Conservation (phyloP, 495 filamentous ascomycete genomes). For the Halenospora varia region DNA sequence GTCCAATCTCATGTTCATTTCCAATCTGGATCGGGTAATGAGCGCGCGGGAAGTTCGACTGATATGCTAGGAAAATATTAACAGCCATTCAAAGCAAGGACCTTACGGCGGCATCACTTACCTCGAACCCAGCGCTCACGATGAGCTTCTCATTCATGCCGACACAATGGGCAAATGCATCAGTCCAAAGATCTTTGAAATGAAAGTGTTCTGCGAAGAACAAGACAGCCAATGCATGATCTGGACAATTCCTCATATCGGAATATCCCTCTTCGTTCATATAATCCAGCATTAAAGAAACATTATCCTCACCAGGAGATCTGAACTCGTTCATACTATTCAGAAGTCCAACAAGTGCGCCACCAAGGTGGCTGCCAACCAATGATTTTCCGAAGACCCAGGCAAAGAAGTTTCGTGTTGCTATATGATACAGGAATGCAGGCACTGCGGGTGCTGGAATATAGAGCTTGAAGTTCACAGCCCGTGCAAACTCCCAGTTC, state of each 20-base stretch:
- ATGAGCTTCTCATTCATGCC: constrained; percentile 58
- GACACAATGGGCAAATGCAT: constrained; percentile 63
- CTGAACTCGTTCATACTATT: constrained; percentile 52
- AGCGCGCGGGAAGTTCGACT: constrained; percentile 51
- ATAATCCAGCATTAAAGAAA: constrained; percentile 46
- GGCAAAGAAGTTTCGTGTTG: constrained; percentile 67
- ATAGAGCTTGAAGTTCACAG: constrained; percentile 46
- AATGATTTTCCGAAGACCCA: constrained; percentile 56
- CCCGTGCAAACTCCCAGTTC: neutral
- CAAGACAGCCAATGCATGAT: constrained; percentile 56
- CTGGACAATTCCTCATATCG: constrained; percentile 52
- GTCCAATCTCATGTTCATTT: constrained; percentile 58
- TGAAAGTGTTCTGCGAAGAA: constrained; percentile 57
- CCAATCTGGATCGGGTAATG: constrained; percentile 53
- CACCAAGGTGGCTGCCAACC: constrained; percentile 55
- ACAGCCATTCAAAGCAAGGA: too few relatives aligned
- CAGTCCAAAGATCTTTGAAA: constrained; percentile 52
- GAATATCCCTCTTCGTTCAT: constrained; percentile 57
- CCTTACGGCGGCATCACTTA: constrained; percentile 31
- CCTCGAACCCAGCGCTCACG: constrained; percentile 50
- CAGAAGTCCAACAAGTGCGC: constrained; percentile 50
- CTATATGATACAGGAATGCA: constrained; percentile 52
- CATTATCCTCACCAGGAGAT: constrained; percentile 41
- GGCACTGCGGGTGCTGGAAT: constrained; percentile 55
- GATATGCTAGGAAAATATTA: constrained; percentile 37